Base-by-base conservation (phyloP, 345 rosid genomes). In the Gossypium australe region DNA sequence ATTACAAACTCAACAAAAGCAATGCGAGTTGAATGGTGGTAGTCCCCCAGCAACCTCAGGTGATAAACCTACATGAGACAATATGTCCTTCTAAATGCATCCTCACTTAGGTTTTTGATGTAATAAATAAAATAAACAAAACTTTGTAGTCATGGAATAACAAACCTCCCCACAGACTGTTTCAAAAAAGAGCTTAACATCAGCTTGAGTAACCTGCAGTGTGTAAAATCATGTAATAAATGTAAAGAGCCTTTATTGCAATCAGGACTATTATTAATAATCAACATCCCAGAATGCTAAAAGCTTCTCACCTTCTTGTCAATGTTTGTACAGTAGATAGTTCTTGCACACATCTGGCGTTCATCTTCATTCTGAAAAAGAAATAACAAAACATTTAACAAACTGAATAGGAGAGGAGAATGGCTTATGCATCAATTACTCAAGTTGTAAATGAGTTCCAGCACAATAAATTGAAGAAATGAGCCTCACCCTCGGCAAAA, bases 291-390 rank as follows among this genome's bases (percentile, higher is more conserved):
- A 62, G 51, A 71, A 52, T 57, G 18, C 16, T 76, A n/a, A 75
- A 73, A 51, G 2, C 49, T 41, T 70, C 24, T 49, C 66, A 94
- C 98, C 92, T 90, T 94, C 87, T 90, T 94, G 75, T 94, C 98
- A 14, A 94, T 94, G 81, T 94, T 94, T 74, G 98, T 89, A 79
- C 98, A 94, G 72, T 94, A 94, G 75, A 94, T 87, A 70, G 98
- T 94, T 80, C 97, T 87, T 18, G 96, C 76, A 75, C 98, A 94
- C 96, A 90, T 94, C 86, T 94, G 97, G 49, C 98, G 97, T 51
- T 94, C 98, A 85, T 94, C 94, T 79, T 91, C 97, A 85, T 51
- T 77, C 98, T 91, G 87, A 70, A 71, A 60, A 53, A 38, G 76
- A 55, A 78, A 72, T 34, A 76, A 62, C 52, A 66, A 34, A 58